Percentiles rank a stretch among this genome's conserved stretches.
These are phyloP conservation scores for Intubia oerlemansii DNA, from an alignment of 2,329 filamentous ascomycete genomes.

Conservation along the genomic window DNA sequence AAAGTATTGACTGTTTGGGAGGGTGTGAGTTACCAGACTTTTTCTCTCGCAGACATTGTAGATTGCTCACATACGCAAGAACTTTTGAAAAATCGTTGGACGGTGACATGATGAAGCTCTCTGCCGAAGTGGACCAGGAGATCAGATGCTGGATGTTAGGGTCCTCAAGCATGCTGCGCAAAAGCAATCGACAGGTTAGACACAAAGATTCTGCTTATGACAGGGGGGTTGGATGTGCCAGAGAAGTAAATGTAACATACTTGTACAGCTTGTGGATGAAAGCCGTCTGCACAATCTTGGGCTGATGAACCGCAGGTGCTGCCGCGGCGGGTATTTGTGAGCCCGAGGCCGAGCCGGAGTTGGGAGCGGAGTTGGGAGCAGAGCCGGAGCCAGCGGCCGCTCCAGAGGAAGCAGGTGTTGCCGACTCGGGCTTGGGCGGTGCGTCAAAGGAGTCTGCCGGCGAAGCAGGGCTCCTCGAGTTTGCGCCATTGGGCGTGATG, in stretches of 20 bases:
- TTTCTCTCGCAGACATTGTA: too few relatives aligned
- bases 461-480: not conserved
- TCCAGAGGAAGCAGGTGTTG: conserved; percentile 10
- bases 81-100: conserved; percentile 97
- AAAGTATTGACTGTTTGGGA: conserved; percentile 75
- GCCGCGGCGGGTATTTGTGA: conserved; percentile 20
- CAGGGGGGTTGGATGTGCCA: too few relatives aligned
- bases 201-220: too few relatives aligned
- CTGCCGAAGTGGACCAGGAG: conserved; percentile 81
- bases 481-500: not conserved
- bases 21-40: too few relatives aligned
- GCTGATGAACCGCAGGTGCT: conserved; percentile 64
- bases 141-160: conserved; percentile 84
- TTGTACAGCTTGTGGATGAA: conserved; percentile 99
- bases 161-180: conserved; percentile 80
- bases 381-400: too few relatives aligned
- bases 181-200: too few relatives aligned
- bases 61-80: conserved; percentile 73
- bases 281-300: conserved; percentile 93
- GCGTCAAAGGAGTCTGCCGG: conserved; percentile 4
- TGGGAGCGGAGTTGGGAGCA: too few relatives aligned
- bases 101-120: conserved; percentile 98
- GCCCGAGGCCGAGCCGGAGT: conserved; percentile 15
- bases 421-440: conserved; percentile 16
- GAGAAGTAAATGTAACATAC: conserved; percentile 27